A percentile compares a stretch with the other conserved stretches of the same genome.
These are phyloP conservation scores for Dichotomopilus funicola DNA, from an alignment of 2,329 filamentous ascomycete genomes.

Conservation along the genomic window DNA sequence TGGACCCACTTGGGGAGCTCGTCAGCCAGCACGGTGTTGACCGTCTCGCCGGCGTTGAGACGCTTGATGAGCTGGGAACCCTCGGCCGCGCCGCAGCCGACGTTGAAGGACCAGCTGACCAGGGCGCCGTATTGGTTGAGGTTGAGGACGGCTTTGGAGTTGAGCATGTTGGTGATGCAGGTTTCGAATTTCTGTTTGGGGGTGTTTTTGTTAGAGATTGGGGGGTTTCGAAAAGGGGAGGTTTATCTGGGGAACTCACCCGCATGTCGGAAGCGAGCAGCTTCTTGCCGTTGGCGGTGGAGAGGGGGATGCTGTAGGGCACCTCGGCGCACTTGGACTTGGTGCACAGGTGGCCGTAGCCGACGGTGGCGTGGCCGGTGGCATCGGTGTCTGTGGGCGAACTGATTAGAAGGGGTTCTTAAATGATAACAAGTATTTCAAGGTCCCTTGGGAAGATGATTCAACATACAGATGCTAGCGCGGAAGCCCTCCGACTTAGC, in stretches of 20 bases:
- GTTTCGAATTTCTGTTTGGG: conserved; percentile 25
- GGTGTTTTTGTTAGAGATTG: not conserved
- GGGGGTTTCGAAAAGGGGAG: not conserved
- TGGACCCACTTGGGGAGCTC: conserved; percentile 45
- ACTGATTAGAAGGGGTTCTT: not conserved
- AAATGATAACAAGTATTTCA: not conserved
- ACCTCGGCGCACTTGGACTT: conserved; percentile 39
- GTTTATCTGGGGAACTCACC: conserved; percentile 1
- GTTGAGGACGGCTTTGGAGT: conserved; percentile 35
- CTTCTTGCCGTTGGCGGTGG: conserved; percentile 32
- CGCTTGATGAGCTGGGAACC: conserved; percentile 36
- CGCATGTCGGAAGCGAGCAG: conserved; percentile 36
- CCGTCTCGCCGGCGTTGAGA: conserved; percentile 38
- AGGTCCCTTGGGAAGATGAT: not conserved
- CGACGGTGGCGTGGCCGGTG: conserved; percentile 41
- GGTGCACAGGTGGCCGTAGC: conserved; percentile 44
- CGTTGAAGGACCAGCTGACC: conserved; percentile 46
- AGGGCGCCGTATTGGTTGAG: conserved; percentile 48
- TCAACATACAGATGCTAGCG: conserved; percentile 11
- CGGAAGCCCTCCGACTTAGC: conserved; percentile 15
- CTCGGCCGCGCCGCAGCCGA: conserved; percentile 38
- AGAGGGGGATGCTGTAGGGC: conserved; percentile 40
- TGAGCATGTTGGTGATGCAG: conserved; percentile 34
- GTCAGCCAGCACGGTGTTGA: conserved; percentile 35
- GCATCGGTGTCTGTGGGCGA: conserved; percentile 31